Evolutionary conservation across 176 grass and related monocot genomes (phyloP).

Genomic region (Oryza meyeriana): DNA sequence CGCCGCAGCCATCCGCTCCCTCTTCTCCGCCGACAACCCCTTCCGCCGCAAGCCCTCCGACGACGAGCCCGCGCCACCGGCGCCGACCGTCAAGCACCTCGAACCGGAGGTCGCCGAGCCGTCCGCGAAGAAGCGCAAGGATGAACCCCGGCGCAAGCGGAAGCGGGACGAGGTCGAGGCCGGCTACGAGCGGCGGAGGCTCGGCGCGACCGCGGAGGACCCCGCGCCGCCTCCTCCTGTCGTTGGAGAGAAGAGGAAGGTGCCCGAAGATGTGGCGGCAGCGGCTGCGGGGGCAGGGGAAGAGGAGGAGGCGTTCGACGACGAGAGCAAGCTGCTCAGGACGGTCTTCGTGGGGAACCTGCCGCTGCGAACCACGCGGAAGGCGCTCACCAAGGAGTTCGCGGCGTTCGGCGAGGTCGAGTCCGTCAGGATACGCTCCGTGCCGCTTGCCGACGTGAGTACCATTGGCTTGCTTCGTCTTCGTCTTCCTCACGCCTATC

Average conservation of each 20-base stretch:
- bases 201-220: slow-evolving; percentile 8
- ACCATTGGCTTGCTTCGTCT: background rate
- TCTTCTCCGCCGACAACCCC: slow-evolving; percentile 63
- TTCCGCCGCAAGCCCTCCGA: slow-evolving; percentile 46
- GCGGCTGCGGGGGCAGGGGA: slow-evolving; percentile 13
- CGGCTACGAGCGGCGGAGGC: background rate
- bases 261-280: slow-evolving; percentile 33
- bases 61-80: background rate
- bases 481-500: background rate
- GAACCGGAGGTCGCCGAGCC: background rate
- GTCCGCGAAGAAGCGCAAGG: slow-evolving; percentile 30
- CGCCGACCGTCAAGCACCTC: background rate
- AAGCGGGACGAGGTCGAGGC: slow-evolving; percentile 53
- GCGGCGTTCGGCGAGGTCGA: slow-evolving; percentile 70
- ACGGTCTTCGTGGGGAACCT: slow-evolving; percentile 96
- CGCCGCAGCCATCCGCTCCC: slow-evolving; percentile 42
- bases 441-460: slow-evolving; percentile 83
- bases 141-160: slow-evolving; percentile 28
- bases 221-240: background rate
- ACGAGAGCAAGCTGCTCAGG: slow-evolving; percentile 77
- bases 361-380: slow-evolving; percentile 70
- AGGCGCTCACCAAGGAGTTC: slow-evolving; percentile 68
- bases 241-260: slow-evolving; percentile 75
- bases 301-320: slow-evolving; percentile 63
- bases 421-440: slow-evolving; percentile 82